Evolutionary conservation across 257 asterid genomes (phyloP), one percentile per base, ranked within the genome.

Genomic region (Catharanthus roseus): DNA sequence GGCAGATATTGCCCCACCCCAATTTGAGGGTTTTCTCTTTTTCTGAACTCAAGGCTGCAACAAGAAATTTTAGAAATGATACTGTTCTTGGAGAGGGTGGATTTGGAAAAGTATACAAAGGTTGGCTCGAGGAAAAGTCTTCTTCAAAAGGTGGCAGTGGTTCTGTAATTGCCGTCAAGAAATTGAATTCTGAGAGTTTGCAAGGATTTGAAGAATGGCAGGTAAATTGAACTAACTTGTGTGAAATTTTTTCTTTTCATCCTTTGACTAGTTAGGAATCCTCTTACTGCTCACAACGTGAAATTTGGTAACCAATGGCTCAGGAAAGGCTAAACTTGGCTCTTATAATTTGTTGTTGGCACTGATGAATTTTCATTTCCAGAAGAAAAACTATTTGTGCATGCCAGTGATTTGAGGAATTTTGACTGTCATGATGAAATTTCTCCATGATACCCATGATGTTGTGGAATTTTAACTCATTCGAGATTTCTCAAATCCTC

Each of bases 21-120:
- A 89, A 79, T 81, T 72, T 89, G 69, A 84, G 88, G 82, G 66
- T 80, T 47, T 91, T 91, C 85, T 60, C 87, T 15, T 83, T 83
- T 53, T 55, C 80, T 1, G 97, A 87, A 38, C 95, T 91, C 39
- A 87, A 24, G 84, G 73, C 71, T 1, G 96, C 96, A 33, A 90
- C 98, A 6, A 82, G 87, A 62, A 87, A 86, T 72, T 92, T 92
- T 80, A 85, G 86, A 69, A 74, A n/a, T 38, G 95, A 90, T 74
- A 85, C 91, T 0, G 90, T 92, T 67, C 83, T 92, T 15, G 98
- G 97, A 31, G 98, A 90, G 70, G 98, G 98, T n/a, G 98, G 97
- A 24, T 92, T 92, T 74, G 98, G 98, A 2, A 92, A 82, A 45
- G 98, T 92, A 39, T 88, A 86, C 88, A 92, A 88, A 74, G 98